phyloP scores from a whole-genome alignment of 208 protist species.

The Giardia muris region DNA sequence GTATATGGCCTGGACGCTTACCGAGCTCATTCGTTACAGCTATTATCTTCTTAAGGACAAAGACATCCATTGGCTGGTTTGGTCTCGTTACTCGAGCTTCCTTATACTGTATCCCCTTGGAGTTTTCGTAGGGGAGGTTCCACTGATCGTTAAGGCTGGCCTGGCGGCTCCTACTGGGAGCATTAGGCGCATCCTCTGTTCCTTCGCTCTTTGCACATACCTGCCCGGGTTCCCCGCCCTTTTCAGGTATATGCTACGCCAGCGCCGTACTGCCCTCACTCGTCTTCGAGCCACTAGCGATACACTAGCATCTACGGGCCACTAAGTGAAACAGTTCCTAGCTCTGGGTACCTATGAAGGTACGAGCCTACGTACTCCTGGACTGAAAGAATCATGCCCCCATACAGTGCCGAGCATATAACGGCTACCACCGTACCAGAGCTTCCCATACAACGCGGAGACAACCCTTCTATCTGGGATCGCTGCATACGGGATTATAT shows the following conservation, averaged over 20 bases:
- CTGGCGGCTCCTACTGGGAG: background rate
- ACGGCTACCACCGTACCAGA: too few relatives aligned
- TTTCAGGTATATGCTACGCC: background rate
- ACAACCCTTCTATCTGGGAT: too few relatives aligned
- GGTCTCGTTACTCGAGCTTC: slow-evolving; percentile 8
- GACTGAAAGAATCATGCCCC: too few relatives aligned
- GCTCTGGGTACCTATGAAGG: too few relatives aligned
- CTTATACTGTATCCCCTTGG: background rate
- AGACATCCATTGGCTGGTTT: background rate
- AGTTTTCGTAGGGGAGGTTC: slow-evolving; percentile 23
- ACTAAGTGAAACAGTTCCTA: too few relatives aligned
- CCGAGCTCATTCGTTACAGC: background rate
- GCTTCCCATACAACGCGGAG: too few relatives aligned
- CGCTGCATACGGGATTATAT: too few relatives aligned
- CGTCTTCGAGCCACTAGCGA: too few relatives aligned
- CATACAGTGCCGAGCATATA: too few relatives aligned
- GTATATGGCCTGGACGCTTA: background rate
- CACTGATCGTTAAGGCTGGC: background rate
- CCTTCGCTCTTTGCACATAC: background rate
- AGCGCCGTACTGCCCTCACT: too few relatives aligned
- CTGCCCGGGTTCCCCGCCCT: slow-evolving; percentile 1
- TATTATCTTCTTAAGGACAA: background rate
- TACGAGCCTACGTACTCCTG: too few relatives aligned
- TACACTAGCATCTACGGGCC: too few relatives aligned
- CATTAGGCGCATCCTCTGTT: background rate